phyloP scores from a whole-genome alignment of 805 yeast genomes.

The Nakazawaea anatomiae region DNA sequence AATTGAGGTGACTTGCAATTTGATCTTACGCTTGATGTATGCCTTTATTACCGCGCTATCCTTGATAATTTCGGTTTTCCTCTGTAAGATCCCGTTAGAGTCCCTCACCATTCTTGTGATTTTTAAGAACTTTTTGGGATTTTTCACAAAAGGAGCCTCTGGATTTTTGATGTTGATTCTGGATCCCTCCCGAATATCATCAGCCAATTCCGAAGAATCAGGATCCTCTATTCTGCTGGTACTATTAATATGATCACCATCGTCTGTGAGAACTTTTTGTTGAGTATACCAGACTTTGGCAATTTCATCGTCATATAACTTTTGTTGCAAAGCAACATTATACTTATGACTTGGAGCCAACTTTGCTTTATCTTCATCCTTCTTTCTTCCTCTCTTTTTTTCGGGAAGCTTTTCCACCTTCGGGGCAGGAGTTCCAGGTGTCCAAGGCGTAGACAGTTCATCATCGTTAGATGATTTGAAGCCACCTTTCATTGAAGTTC shows the following conservation, averaged over 20 bases:
- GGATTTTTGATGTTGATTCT: slow-evolving; percentile 5
- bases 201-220: slow-evolving; percentile 1
- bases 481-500: slow-evolving; percentile 95
- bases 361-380: slow-evolving; percentile 29
- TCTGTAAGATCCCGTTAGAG: slow-evolving; percentile 78
- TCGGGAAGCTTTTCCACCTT: background rate
- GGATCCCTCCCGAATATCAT: slow-evolving; percentile 8
- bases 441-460: slow-evolving; percentile 14
- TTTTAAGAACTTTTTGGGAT: slow-evolving; percentile 27
- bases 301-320: slow-evolving; percentile 87
- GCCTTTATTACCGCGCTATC: slow-evolving; percentile 88
- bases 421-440: slow-evolving; percentile 14
- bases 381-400: slow-evolving; percentile 21
- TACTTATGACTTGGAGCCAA: slow-evolving; percentile 60
- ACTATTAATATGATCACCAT: slow-evolving; percentile 14
- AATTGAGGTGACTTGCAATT: slow-evolving; percentile 22
- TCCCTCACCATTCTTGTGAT: slow-evolving; percentile 80
- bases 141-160: slow-evolving; percentile 22
- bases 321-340: slow-evolving; percentile 81
- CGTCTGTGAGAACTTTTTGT: slow-evolving; percentile 46
- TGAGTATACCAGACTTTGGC: slow-evolving; percentile 87
- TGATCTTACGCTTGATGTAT: slow-evolving; percentile 54
- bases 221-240: background rate
- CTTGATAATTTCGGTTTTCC: slow-evolving; percentile 68
- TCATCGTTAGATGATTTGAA: slow-evolving; percentile 33